Evolutionary conservation across 441 rosid genomes (phyloP).

Genomic region (Biscutella laevigata): DNA sequence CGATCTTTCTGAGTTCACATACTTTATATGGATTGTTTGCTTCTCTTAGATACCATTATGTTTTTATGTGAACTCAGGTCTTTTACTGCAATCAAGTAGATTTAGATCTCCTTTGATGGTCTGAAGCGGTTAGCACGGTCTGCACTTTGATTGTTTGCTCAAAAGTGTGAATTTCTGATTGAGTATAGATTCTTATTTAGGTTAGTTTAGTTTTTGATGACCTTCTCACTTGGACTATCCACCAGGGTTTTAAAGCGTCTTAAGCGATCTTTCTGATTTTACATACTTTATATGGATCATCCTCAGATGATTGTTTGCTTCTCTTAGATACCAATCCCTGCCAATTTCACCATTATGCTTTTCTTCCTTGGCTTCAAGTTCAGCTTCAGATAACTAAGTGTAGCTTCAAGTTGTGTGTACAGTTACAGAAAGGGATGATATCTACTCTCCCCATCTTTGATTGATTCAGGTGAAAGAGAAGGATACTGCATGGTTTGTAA

Average conservation of each 20-base stretch:
- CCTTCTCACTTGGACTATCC: neutral
- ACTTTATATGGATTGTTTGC: neutral
- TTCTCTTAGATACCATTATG: neutral
- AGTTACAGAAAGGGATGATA: neutral
- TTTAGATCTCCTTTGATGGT: no score
- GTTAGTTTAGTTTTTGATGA: no score
- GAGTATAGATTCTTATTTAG: no score
- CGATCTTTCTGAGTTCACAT: neutral
- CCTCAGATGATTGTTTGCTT: neutral
- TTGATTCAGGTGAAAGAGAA: slow-evolving; percentile 75
- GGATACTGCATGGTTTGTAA: slow-evolving; percentile 92
- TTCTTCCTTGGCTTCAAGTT: no score
- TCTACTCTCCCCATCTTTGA: slow-evolving; percentile 1
- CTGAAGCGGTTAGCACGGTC: no score
- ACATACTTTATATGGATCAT: neutral
- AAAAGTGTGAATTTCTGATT: no score
- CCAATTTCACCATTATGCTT: neutral
- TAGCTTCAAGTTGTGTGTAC: neutral
- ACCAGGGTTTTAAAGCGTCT: neutral
- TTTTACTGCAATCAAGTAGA: no score
- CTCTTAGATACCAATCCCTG: neutral
- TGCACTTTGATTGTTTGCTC: no score
- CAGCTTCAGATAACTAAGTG: slow-evolving; percentile 1
- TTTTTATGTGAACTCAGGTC: no score
- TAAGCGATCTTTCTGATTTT: neutral